Evolutionary conservation across 441 rosid genomes (phyloP).

Genomic region (Mallotus japonicus): DNA sequence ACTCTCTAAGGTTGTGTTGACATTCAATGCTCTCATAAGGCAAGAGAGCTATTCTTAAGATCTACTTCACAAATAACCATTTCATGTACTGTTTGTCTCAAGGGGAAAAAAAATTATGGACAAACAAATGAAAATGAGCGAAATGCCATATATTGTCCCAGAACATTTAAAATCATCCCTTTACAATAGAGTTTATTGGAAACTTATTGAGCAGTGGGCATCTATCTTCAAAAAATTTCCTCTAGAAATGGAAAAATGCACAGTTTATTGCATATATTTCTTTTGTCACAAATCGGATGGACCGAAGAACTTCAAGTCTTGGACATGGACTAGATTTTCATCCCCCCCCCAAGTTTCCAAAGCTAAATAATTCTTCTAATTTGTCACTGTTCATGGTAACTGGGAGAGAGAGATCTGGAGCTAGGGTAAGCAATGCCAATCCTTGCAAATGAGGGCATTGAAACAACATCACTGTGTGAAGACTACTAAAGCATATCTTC

Average conservation of each 20-base stretch:
- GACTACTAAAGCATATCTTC: background rate
- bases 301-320: too few relatives aligned
- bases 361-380: conserved; percentile 3
- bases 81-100: background rate
- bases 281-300: too few relatives aligned
- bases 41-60: background rate
- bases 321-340: too few relatives aligned
- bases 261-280: too few relatives aligned
- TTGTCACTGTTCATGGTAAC: background rate
- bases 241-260: too few relatives aligned
- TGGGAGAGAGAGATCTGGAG: conserved; percentile 1
- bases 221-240: too few relatives aligned
- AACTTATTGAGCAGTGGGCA: too few relatives aligned
- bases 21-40: background rate
- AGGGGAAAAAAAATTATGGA: too few relatives aligned
- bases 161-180: too few relatives aligned
- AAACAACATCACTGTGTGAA: background rate
- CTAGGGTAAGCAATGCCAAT: conserved; percentile 6
- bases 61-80: background rate
- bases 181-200: too few relatives aligned
- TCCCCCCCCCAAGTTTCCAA: background rate
- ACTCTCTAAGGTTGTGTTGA: background rate
- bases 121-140: too few relatives aligned
- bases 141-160: too few relatives aligned
- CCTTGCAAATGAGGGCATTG: background rate